Base-by-base conservation (phyloP, 2,329 filamentous ascomycete species). In the Claviceps digitariae region DNA sequence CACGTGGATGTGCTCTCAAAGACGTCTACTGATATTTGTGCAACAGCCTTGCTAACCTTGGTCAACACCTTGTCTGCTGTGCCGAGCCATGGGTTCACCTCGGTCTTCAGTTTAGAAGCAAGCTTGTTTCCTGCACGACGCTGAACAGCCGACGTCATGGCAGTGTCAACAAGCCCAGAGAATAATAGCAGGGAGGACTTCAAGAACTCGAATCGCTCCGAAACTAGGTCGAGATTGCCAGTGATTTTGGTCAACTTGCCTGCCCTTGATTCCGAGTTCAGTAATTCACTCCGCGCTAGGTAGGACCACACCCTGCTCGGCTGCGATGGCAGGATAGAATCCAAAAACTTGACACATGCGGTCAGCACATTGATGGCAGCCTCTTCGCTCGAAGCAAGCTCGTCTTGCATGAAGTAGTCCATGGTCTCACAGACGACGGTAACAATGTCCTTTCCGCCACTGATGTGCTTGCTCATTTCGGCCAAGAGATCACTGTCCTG, bases 301-400 rank as follows among this genome's bases (percentile, higher is more conserved):
- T 91, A 87, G 3, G 91, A 90, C 90, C 93, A 97, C 6, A 95
- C 83, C 55, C 90, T 78, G 54, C 86, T 86, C 0, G 93, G 91
- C 51, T 85, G 81, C n/a, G 78, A 86, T 60, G 77, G 75, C 27
- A 93, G 68, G 20, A 94, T 72, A 2, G 84, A 81, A 59, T 86
- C 79, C 40, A 95, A 72, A 62, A 97, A 96, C 52, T 89, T 84
- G 23, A 90, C 70, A 64, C 89, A 95, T 25, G 86, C 81, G 12
- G 74, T 72, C 53, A 84, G 66, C 48, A 90, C 77, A 2, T 84
- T 75, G 29, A 94, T 74, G 38, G 82, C 79, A 44, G 83, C 69
- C 12, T 81, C 79, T 43, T 83, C 81, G n/a, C 79, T 75, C 40
- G 77, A 73, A 15, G 68, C 66, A 23, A 72, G 65, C 20, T 80